Evolutionary conservation across 1,284 basidiomycete genomes (phyloP), one percentile per base, ranked within the genome.

Genomic region (Ganoderma sinense): DNA sequence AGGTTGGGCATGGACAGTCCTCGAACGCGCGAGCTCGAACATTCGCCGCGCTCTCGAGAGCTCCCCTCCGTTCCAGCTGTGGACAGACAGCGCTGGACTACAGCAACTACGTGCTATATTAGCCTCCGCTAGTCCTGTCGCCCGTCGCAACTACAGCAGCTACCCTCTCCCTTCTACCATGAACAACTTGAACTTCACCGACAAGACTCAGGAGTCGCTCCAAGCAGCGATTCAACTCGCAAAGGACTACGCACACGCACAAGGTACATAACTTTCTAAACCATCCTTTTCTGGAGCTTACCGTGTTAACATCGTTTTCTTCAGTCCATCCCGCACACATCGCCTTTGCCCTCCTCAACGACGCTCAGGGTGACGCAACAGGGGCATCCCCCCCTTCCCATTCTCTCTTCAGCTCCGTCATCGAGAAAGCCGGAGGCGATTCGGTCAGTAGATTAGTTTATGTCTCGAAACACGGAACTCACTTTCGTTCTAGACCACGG

Each of bases 231-330:
- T 95, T 64, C 94, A 95, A 78, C 86, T 94, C 56, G 94, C 95
- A 41, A 94, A 90, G 78, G 94, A 96, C 80, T 89, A 95, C 79
- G 86, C 91, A 13, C 91, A 96, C 77, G 89, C 90, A 1, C 93
- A 95, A 86, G 86, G 91, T 90, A n/a, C n/a, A n/a, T n/a, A 79
- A 70, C 78, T 76, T n/a, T 23, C 11, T 5, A 1, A 29, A 61
- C 69, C 6, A 23, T 26, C 39, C 13, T 2, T 36, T 20, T 7
- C 8, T 11, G 14, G 1, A n/a, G 4, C 10, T 11, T 4, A 14
- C 26, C 13, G 59, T 45, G 55, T 71, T 72, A 33, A 68, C 69
- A 51, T 33, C 48, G 62, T 64, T 39, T 0, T 40, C 43, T 69
- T 13, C 73, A 92, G 92, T 93, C 10, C 82, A 90, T 64, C 95